Evolutionary conservation across 352 stramenopile species (phyloP).

Genomic region (Phytophthora syringae): DNA sequence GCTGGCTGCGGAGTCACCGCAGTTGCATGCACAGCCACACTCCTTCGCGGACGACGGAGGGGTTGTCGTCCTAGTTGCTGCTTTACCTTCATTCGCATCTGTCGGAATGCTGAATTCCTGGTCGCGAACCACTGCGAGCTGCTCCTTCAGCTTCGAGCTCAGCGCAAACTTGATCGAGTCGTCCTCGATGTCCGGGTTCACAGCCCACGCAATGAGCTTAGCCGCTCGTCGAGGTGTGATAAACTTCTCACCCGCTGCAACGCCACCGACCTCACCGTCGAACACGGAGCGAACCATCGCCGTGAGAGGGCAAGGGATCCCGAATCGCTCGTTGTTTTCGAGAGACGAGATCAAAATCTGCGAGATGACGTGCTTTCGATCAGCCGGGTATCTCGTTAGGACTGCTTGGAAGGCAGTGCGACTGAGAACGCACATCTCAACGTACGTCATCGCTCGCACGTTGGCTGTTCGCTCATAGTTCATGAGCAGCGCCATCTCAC

Average conservation of each 20-base stretch:
- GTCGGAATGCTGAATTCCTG: constrained; percentile 21
- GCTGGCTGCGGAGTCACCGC: neutral
- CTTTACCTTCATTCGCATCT: neutral
- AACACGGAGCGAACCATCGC: constrained; percentile 37
- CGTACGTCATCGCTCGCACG: constrained; percentile 46
- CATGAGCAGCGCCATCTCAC: constrained; percentile 58
- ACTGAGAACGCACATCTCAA: constrained; percentile 55
- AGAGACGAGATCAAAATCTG: constrained; percentile 46
- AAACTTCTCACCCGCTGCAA: constrained; percentile 13
- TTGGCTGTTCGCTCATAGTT: constrained; percentile 53
- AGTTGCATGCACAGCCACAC: constrained; percentile 7
- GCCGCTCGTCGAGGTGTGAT: constrained; percentile 31
- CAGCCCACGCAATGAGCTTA: constrained; percentile 27
- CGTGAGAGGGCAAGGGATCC: constrained; percentile 32
- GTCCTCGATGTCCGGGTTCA: constrained; percentile 34
- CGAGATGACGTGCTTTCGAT: constrained; percentile 40
- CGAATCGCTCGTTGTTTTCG: constrained; percentile 40
- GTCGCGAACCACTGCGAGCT: constrained; percentile 21
- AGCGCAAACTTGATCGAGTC: constrained; percentile 39
- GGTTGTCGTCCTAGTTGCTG: neutral
- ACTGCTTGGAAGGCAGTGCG: constrained; percentile 42
- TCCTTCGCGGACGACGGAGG: constrained; percentile 9
- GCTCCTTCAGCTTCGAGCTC: constrained; percentile 27
- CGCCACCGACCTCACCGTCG: constrained; percentile 13
- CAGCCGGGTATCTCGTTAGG: constrained; percentile 34